Conservation (phyloP, 176 grass and related monocot species). For the Oryza glumipatula region DNA sequence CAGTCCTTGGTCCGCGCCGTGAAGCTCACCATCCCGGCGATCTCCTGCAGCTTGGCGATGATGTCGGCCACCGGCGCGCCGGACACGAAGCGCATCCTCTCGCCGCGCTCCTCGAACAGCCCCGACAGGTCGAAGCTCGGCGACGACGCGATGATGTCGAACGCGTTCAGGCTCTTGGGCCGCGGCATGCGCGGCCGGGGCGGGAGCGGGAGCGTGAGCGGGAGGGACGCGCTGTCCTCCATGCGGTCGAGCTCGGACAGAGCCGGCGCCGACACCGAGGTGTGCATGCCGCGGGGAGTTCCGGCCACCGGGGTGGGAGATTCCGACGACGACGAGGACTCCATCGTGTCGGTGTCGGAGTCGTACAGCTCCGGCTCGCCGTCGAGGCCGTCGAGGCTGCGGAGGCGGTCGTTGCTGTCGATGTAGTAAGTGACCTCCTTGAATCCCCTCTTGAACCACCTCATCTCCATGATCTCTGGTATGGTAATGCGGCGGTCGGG, state of each 20-base stretch:
- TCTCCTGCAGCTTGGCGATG: constrained; percentile 64
- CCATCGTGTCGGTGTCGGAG: constrained; percentile 17
- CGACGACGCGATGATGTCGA: constrained; percentile 70
- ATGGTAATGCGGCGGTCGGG: constrained; percentile 47
- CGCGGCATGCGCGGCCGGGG: constrained; percentile 31
- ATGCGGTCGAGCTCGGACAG: constrained; percentile 14
- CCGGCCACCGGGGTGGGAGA: neutral
- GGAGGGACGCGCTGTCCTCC: neutral
- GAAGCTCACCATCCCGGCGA: constrained; percentile 52
- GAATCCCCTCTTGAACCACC: constrained; percentile 65
- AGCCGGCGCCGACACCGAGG: constrained; percentile 50
- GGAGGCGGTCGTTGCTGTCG: constrained; percentile 49
- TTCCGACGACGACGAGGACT: constrained; percentile 8
- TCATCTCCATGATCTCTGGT: constrained; percentile 51
- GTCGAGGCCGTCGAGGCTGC: constrained; percentile 35
- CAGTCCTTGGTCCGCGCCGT: constrained; percentile 53
- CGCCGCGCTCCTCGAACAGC: constrained; percentile 68
- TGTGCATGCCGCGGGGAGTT: constrained; percentile 14
- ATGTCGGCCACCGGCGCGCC: constrained; percentile 45
- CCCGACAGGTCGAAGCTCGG: constrained; percentile 64
- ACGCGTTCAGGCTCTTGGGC: constrained; percentile 63
- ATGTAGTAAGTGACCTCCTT: constrained; percentile 58
- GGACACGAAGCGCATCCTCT: constrained; percentile 55
- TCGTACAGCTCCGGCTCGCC: constrained; percentile 8
- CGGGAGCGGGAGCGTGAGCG: too few species aligned